These are phyloP conservation scores for Protomyces macrosporus DNA, from an alignment of 1,139 yeast genomes.

Conservation along the genomic window DNA sequence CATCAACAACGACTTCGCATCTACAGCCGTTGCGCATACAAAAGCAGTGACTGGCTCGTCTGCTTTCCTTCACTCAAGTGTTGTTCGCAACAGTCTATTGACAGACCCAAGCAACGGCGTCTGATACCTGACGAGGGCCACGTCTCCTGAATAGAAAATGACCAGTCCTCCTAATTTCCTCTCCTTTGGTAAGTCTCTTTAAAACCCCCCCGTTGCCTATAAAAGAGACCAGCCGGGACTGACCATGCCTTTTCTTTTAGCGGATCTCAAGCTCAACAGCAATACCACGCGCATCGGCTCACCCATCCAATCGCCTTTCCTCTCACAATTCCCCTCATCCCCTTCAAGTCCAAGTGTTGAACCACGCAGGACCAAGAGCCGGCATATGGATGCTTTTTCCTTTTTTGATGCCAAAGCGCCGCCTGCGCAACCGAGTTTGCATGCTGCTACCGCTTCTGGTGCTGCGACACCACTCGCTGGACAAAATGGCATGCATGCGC, in stretches of 20 bases:
- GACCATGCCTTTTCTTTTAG: constrained; percentile 2
- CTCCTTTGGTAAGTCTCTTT: constrained; percentile 10
- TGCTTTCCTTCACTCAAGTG: too few species aligned
- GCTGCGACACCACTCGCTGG: background rate
- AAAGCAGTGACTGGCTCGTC: too few species aligned
- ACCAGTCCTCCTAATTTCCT: constrained; percentile 23
- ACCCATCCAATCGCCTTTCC: constrained; percentile 22
- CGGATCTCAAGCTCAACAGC: constrained; percentile 10
- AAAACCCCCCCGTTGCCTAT: background rate
- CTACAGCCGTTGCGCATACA: too few species aligned
- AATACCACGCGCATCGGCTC: constrained; percentile 11
- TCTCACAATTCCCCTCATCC: constrained; percentile 21
- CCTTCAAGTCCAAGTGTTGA: constrained; percentile 19
- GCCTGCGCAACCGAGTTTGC: background rate
- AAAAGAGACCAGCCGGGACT: background rate
- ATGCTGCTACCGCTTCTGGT: background rate
- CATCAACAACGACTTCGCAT: too few species aligned
- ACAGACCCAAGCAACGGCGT: too few species aligned
- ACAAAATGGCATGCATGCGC: background rate
- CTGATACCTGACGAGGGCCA: too few species aligned
- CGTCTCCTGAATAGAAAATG: background rate
- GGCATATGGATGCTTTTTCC: constrained; percentile 24
- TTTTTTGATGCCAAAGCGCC: constrained; percentile 22
- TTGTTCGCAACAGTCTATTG: too few species aligned
- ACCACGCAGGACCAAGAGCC: constrained; percentile 20